Conservation (phyloP, 1,284 basidiomycete species). For the Sporisorium iseilematis-ciliati region DNA sequence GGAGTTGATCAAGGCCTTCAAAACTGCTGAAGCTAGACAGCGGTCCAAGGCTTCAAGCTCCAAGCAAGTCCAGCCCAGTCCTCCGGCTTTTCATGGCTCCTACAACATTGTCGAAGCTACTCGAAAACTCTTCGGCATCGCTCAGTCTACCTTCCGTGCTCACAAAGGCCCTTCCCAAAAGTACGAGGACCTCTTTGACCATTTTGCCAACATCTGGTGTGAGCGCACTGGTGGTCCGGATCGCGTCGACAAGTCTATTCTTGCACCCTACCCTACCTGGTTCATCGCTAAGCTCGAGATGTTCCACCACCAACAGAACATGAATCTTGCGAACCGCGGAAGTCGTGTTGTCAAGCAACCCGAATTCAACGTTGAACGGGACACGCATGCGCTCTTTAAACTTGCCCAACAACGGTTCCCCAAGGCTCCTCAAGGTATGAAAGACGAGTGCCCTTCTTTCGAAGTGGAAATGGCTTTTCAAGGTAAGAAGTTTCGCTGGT, state of each 20-base stretch:
- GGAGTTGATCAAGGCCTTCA: too few relatives aligned
- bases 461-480: neutral
- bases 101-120: slow-evolving; percentile 1
- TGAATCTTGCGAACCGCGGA: neutral
- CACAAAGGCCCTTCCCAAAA: neutral
- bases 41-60: neutral
- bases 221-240: slow-evolving; percentile 3
- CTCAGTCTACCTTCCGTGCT: too few relatives aligned
- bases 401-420: neutral
- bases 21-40: too few relatives aligned
- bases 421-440: neutral
- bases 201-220: slow-evolving; percentile 6
- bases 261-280: neutral
- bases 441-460: neutral
- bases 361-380: neutral
- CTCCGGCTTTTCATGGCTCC: neutral
- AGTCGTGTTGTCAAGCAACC: neutral
- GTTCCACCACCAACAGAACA: too few relatives aligned
- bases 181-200: neutral
- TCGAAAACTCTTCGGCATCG: neutral
- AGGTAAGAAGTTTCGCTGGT: neutral
- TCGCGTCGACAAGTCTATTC: slow-evolving; percentile 1
- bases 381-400: neutral
- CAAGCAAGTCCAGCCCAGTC: neutral
- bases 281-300: slow-evolving; percentile 7